Base-by-base conservation (phyloP, 495 filamentous ascomycete species). In the Hypoxylon lienhwacheense region DNA sequence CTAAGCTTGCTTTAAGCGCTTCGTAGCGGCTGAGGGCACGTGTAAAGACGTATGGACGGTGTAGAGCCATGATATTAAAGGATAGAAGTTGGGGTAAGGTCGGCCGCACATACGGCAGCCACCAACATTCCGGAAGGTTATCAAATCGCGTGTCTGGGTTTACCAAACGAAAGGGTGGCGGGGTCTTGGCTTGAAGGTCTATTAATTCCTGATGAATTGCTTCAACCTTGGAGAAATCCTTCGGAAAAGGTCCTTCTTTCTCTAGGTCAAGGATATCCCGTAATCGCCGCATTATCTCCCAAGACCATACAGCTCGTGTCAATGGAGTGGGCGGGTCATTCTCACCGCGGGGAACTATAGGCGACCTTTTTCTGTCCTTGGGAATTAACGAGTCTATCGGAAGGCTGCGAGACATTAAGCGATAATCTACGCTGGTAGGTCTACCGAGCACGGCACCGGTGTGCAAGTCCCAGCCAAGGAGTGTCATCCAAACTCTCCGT, bases 21-120 rank as follows among this genome's bases (percentile, higher is more conserved):
- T 77, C 73, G 7, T 69, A 71, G 19, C 80, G 70, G 46, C 74
- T 78, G 3, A 68, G 67, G 3, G 71, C 54, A n/a, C 77, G 71
- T 0, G 79, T 80, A 49, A 85, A 85, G 28, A 85, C 79, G 59
- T 81, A 85, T 0, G 83, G 80, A 35, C 82, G 75, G 46, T 85
- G 83, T 25, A 85, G 72, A 14, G 80, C 79, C 61, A 85, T 81
- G 34, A 84, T 65, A 39, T 81, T 76, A 52, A 83, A 78, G 14
- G 73, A 66, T 15, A 73, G 55, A 7, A 77, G 61, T 35, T 77
- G 77, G 20, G 73, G 73, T 41, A 84, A 47, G 7, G 68, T 64
- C 10, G 73, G 69, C 15, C 80, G 69, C 2, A 73, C 73, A 26
- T 57, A 67, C 1, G 74, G 72, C 24, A 85, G 56, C 77, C 82